These are phyloP conservation scores for Candida qinlingensis DNA, from an alignment of 805 yeast genomes.

Conservation along the genomic window DNA sequence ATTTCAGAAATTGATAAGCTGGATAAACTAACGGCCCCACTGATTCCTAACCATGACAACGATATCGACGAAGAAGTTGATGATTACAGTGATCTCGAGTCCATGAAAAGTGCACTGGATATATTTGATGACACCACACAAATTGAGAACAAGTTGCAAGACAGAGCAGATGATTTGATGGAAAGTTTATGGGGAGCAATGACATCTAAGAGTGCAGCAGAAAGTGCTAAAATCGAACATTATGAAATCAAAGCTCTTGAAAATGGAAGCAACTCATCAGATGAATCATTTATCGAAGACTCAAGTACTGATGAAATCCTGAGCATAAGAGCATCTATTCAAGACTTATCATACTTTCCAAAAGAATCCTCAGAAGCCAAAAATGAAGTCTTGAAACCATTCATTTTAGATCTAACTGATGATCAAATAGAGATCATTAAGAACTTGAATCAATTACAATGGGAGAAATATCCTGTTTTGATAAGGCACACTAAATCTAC, in stretches of 20 bases:
- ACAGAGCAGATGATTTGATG: conserved; percentile 58
- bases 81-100: conserved; percentile 8
- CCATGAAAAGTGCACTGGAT: conserved; percentile 9
- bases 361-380: conserved; percentile 15
- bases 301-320: background rate
- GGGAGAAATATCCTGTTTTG: conserved; percentile 70
- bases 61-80: conserved; percentile 11
- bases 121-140: conserved; percentile 24
- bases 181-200: conserved; percentile 61
- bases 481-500: conserved; percentile 61
- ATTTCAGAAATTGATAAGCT: conserved; percentile 7
- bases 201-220: conserved; percentile 29
- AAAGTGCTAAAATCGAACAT: conserved; percentile 18
- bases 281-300: conserved; percentile 14
- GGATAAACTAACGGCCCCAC: background rate
- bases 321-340: conserved; percentile 24
- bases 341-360: conserved; percentile 25
- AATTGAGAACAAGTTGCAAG: conserved; percentile 43
- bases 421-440: conserved; percentile 48
- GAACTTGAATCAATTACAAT: conserved; percentile 51
- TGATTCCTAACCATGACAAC: background rate
- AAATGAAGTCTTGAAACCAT: conserved; percentile 18
- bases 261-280: background rate
- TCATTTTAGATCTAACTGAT: conserved; percentile 32
- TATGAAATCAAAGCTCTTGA: conserved; percentile 12